phyloP scores from a whole-genome alignment of 2,329 filamentous ascomycete species.

The Penicillium occitanis region DNA sequence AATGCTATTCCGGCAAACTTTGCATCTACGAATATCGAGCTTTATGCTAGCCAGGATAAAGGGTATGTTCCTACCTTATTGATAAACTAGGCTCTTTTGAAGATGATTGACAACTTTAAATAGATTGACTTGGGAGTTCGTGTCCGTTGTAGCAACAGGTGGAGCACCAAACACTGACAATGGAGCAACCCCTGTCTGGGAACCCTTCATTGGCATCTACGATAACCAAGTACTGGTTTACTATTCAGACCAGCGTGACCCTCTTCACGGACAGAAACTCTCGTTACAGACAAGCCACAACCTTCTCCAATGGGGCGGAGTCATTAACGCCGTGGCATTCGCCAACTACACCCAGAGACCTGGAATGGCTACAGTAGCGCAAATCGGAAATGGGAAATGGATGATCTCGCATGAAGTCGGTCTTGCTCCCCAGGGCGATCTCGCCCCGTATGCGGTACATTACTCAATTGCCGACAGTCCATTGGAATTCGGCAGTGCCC shows the following conservation, averaged over 20 bases:
- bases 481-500: conserved; percentile 48
- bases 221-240: conserved; percentile 44
- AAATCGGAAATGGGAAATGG: conserved; percentile 25
- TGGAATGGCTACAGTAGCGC: conserved; percentile 65
- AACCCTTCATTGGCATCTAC: conserved; percentile 64
- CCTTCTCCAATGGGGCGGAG: conserved; percentile 59
- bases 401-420: conserved; percentile 14
- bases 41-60: conserved; percentile 63
- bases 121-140: conserved; percentile 65
- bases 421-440: conserved; percentile 13
- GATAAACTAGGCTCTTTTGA: neutral
- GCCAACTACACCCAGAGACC: conserved; percentile 63
- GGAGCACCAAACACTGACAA: conserved; percentile 64
- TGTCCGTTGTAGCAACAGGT: conserved; percentile 64
- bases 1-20: conserved; percentile 57
- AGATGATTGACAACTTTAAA: conserved; percentile 24
- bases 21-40: conserved; percentile 64
- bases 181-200: conserved; percentile 69
- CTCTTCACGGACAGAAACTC: conserved; percentile 65
- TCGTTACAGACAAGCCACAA: conserved; percentile 63
- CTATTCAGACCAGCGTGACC: conserved; percentile 69
- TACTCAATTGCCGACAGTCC: conserved; percentile 55
- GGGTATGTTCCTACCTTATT: neutral
- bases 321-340: conserved; percentile 62
- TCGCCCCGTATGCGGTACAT: conserved; percentile 9